Evolutionary conservation across 1,284 basidiomycete species (phyloP).

Genomic region (Leccinum fallax): DNA sequence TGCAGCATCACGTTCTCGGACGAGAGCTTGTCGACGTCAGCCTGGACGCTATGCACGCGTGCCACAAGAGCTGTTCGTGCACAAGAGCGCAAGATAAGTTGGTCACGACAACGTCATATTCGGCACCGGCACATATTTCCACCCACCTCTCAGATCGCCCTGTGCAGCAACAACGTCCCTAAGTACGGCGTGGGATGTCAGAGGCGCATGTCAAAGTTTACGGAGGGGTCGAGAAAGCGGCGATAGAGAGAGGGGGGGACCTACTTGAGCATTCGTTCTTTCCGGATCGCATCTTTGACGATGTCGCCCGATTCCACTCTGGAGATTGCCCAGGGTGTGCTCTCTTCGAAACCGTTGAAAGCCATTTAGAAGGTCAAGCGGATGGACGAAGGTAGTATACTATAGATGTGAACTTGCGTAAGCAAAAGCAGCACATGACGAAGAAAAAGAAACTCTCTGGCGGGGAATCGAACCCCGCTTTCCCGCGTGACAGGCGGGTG

Average conservation of each 20-base stretch:
- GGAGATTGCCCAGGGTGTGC: slow-evolving; percentile 60
- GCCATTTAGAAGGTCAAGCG: slow-evolving; percentile 39
- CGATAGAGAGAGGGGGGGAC: background rate
- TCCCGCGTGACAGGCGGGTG: slow-evolving; percentile 49
- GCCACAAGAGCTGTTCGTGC: slow-evolving; percentile 51
- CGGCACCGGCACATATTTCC: background rate
- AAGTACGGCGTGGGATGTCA: slow-evolving; percentile 5
- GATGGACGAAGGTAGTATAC: background rate
- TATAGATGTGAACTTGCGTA: background rate
- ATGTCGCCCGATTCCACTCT: slow-evolving; percentile 56
- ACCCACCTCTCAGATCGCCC: slow-evolving; percentile 67
- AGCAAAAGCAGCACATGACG: background rate
- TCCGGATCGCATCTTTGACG: slow-evolving; percentile 71
- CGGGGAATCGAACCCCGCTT: slow-evolving; percentile 48
- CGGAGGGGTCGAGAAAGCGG: background rate
- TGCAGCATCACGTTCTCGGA: slow-evolving; percentile 82
- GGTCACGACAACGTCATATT: background rate
- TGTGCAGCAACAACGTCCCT: slow-evolving; percentile 76
- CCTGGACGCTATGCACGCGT: slow-evolving; percentile 69
- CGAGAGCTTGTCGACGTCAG: slow-evolving; percentile 73
- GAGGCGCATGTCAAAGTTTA: background rate
- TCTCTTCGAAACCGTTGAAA: slow-evolving; percentile 57
- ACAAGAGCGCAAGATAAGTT: background rate
- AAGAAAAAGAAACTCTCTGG: slow-evolving; percentile 36
- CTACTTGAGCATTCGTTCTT: slow-evolving; percentile 66